A percentile compares a stretch with the other conserved stretches of the same genome.
These are phyloP conservation scores for Nannochloropsis oceanica DNA, from an alignment of 108 stramenopile species.

Conservation along the genomic window DNA sequence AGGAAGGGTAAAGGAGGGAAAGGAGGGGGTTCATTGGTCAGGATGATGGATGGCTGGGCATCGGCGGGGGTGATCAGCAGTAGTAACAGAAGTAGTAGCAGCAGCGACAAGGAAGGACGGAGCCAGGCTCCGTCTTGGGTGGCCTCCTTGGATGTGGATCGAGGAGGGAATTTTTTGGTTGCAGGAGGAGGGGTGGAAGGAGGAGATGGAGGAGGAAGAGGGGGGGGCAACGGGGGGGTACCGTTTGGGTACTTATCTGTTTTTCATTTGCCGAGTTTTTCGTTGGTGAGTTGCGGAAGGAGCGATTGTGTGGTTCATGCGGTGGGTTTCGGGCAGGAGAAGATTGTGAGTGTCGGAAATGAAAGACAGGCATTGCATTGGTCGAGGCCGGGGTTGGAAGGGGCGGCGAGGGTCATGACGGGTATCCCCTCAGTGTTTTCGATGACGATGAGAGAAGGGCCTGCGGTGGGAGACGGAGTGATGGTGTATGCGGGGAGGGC, in stretches of 20 bases:
- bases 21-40: not conserved
- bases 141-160: not conserved
- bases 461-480: not conserved
- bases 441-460: not conserved
- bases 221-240: not conserved
- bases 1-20: not conserved
- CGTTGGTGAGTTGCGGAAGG: not conserved
- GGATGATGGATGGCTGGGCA: not conserved
- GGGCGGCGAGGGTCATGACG: not conserved
- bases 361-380: not conserved
- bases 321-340: not conserved
- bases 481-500: not conserved
- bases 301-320: not conserved
- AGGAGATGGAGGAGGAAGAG: not conserved
- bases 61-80: not conserved
- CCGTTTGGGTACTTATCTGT: not conserved
- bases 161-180: not conserved
- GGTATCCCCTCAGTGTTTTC: not conserved
- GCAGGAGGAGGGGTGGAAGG: not conserved
- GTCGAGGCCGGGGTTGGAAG: not conserved
- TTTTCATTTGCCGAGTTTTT: not conserved
- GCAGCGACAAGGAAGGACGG: not conserved
- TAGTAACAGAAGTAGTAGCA: not conserved
- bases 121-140: not conserved
- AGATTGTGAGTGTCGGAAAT: not conserved